Percentiles rank a stretch among this genome's conserved stretches.
Conservation (phyloP, 768 basidiomycete genomes). For the Tulasnella sp. region DNA sequence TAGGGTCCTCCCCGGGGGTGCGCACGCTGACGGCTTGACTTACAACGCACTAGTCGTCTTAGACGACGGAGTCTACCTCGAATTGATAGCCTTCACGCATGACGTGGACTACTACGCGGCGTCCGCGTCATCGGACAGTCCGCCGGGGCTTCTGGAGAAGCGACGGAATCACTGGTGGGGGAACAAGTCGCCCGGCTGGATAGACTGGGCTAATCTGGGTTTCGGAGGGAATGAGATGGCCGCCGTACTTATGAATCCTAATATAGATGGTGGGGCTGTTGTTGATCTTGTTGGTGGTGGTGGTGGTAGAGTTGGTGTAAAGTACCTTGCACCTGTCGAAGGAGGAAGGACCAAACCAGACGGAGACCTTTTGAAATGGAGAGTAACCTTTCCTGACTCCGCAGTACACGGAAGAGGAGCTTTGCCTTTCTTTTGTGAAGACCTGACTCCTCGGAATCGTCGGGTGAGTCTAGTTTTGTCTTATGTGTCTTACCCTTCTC, state of each 20-base stretch:
- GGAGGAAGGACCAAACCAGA: slow-evolving; percentile 64
- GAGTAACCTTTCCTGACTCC: slow-evolving; percentile 53
- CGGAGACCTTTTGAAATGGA: slow-evolving; percentile 61
- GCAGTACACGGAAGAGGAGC: slow-evolving; percentile 38
- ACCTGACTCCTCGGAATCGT: slow-evolving; percentile 62
- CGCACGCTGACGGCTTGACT: slow-evolving; percentile 64
- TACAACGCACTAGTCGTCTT: slow-evolving; percentile 68
- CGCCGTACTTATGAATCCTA: slow-evolving; percentile 55
- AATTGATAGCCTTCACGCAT: slow-evolving; percentile 68
- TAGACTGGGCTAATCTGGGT: slow-evolving; percentile 67
- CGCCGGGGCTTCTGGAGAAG: slow-evolving; percentile 50
- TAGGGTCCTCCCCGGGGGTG: slow-evolving; percentile 70
- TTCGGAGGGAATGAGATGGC: slow-evolving; percentile 48
- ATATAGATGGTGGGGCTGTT: not conserved
- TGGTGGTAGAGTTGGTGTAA: slow-evolving; percentile 49
- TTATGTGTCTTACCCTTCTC: not conserved
- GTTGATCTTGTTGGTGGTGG: not conserved
- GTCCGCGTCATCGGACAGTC: not conserved
- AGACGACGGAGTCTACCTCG: slow-evolving; percentile 64
- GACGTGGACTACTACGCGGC: slow-evolving; percentile 50
- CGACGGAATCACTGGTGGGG: slow-evolving; percentile 62
- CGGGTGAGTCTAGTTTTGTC: slow-evolving; percentile 52
- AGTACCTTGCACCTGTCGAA: slow-evolving; percentile 41
- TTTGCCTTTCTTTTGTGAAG: slow-evolving; percentile 75
- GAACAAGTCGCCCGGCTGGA: slow-evolving; percentile 61